Conservation (phyloP, 129 eudicot species). For the Sambucus nigra region DNA sequence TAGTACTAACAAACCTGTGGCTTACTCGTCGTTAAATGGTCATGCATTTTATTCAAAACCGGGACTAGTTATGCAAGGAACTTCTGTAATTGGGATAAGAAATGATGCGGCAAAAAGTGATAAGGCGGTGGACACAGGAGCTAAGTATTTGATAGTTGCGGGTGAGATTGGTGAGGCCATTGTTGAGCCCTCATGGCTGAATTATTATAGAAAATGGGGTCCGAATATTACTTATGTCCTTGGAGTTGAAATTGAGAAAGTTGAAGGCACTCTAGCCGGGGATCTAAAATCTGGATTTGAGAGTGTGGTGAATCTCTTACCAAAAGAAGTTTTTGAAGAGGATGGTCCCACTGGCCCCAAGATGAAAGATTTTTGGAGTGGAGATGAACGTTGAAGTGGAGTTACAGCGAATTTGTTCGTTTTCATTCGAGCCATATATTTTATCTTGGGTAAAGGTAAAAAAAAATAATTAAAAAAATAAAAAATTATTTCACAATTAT, state of each 20-base stretch:
- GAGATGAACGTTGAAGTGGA: no score
- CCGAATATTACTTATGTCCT: conserved; percentile 5
- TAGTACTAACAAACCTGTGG: conserved; percentile 9
- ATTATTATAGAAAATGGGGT: conserved; percentile 8
- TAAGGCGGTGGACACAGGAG: conserved; percentile 2
- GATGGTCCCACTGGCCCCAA: conserved; percentile 13
- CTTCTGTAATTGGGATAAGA: neutral
- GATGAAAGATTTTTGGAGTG: conserved; percentile 4
- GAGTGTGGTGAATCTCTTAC: neutral
- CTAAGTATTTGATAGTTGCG: neutral
- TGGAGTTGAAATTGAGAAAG: neutral
- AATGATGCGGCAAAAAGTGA: conserved; percentile 3
- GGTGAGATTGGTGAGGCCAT: neutral
- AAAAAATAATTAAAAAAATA: no score
- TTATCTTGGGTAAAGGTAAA: no score
- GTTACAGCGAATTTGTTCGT: no score
- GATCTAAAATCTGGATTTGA: neutral
- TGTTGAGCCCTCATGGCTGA: conserved; percentile 10
- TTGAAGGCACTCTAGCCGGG: neutral
- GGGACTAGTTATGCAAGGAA: conserved; percentile 7
- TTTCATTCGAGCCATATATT: no score
- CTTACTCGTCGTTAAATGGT: conserved; percentile 5
- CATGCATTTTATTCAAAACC: conserved; percentile 3
- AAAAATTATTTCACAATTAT: no score
- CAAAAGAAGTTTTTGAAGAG: conserved; percentile 2